Evolutionary conservation across 2,329 filamentous ascomycete genomes (phyloP).

Genomic region (Thermothelomyces thermophilus): DNA sequence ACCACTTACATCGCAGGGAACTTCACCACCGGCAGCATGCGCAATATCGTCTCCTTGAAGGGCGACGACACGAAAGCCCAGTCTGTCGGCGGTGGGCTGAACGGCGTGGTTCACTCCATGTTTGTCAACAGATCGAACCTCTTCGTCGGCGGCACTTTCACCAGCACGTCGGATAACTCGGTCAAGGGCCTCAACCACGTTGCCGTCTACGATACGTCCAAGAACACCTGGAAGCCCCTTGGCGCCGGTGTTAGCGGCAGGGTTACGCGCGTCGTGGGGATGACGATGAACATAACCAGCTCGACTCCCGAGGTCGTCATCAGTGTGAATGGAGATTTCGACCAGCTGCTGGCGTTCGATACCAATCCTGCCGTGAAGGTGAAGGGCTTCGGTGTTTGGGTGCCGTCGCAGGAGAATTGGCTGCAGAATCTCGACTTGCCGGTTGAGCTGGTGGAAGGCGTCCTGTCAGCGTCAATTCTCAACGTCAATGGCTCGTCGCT

Average conservation of each 20-base stretch:
- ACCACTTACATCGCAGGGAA: constrained; percentile 75
- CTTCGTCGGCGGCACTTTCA: constrained; percentile 83
- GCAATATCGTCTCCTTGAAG: constrained; percentile 72
- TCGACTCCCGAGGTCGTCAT: constrained; percentile 65
- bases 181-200: constrained; percentile 65
- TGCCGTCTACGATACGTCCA: constrained; percentile 64
- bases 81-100: constrained; percentile 64
- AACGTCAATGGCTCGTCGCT: constrained; percentile 56
- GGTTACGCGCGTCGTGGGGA: constrained; percentile 66
- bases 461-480: constrained; percentile 63
- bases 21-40: constrained; percentile 61
- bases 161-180: constrained; percentile 57
- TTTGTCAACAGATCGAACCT: constrained; percentile 59
- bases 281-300: constrained; percentile 70
- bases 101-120: constrained; percentile 69
- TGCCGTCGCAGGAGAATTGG: constrained; percentile 81
- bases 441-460: constrained; percentile 62
- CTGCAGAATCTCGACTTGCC: constrained; percentile 66
- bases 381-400: constrained; percentile 83
- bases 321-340: constrained; percentile 74
- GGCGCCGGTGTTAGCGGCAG: constrained; percentile 80
- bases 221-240: constrained; percentile 67
- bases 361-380: constrained; percentile 55
- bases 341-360: constrained; percentile 61
- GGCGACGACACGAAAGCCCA: constrained; percentile 56